phyloP scores from a whole-genome alignment of 208 protist genomes.

The Angomonas ambiguus region DNA sequence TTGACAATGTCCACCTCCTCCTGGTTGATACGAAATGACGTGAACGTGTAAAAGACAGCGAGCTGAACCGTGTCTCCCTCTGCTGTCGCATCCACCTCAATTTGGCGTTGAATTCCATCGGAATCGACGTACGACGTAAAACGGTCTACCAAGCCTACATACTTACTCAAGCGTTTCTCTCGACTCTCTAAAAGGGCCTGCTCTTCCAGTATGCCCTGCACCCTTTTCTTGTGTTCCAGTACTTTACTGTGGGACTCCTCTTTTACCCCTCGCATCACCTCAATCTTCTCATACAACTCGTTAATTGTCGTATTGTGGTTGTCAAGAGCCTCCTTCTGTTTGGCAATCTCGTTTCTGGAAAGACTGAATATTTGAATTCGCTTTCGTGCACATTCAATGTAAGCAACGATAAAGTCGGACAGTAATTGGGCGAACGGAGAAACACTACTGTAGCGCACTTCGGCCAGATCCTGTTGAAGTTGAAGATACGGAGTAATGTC shows the following conservation, averaged over 20 bases:
- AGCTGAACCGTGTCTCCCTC: constrained; percentile 61
- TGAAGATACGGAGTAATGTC: constrained; percentile 32
- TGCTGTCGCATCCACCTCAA: constrained; percentile 22
- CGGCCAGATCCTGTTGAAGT: constrained; percentile 27
- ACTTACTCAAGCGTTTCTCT: constrained; percentile 36
- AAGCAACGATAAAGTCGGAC: constrained; percentile 32
- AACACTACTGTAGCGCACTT: constrained; percentile 36
- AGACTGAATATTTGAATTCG: constrained; percentile 12
- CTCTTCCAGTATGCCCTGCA: constrained; percentile 19
- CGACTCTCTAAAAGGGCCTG: constrained; percentile 20
- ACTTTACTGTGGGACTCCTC: constrained; percentile 10
- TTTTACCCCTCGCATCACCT: constrained; percentile 22
- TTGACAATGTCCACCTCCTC: constrained; percentile 1
- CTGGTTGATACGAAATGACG: constrained; percentile 24
- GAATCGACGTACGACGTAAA: constrained; percentile 46
- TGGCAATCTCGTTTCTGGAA: constrained; percentile 16
- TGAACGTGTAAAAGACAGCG: constrained; percentile 52
- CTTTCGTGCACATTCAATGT: constrained; percentile 32
- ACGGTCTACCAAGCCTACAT: constrained; percentile 60
- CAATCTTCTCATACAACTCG: constrained; percentile 16
- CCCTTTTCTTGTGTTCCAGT: constrained; percentile 13
- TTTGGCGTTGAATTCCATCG: constrained; percentile 19
- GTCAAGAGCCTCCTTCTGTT: constrained; percentile 31
- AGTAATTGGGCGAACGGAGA: constrained; percentile 35
- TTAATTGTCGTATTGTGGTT: constrained; percentile 18